phyloP scores from a whole-genome alignment of 2,329 filamentous ascomycete species.

The Davidsoniella eucalypti region DNA sequence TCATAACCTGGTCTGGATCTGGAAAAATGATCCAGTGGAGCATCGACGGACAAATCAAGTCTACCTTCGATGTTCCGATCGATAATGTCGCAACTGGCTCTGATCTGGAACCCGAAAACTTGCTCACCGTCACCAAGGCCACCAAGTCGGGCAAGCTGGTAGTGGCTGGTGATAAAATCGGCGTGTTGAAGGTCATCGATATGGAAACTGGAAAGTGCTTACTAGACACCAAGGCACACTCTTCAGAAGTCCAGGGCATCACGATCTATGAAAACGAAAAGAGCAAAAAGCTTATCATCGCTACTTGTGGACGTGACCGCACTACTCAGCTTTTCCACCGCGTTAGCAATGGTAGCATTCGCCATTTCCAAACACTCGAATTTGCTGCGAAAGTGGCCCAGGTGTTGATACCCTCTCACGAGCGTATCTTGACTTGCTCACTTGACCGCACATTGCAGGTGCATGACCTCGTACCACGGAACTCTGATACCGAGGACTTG shows the following conservation, averaged over 20 bases:
- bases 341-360: constrained; percentile 37
- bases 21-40: constrained; percentile 77
- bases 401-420: constrained; percentile 54
- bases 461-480: constrained; percentile 57
- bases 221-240: constrained; percentile 70
- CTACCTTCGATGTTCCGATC: constrained; percentile 48
- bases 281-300: constrained; percentile 48
- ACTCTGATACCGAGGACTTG: constrained; percentile 44
- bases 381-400: constrained; percentile 75
- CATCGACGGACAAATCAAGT: constrained; percentile 49
- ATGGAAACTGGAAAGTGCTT: constrained; percentile 41
- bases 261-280: constrained; percentile 43
- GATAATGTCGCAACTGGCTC: constrained; percentile 40
- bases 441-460: constrained; percentile 76
- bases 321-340: constrained; percentile 79
- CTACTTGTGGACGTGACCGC: constrained; percentile 72
- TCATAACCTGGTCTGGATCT: constrained; percentile 76
- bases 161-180: constrained; percentile 71
- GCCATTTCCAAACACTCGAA: constrained; percentile 81
- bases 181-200: constrained; percentile 60
- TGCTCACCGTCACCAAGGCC: constrained; percentile 42
- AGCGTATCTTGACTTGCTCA: constrained; percentile 71
- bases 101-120: constrained; percentile 38
- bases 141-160: constrained; percentile 48
- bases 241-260: constrained; percentile 70